A percentile compares a stretch with the other conserved stretches of the same genome.
These are phyloP conservation scores for Globisporangium cederbergense DNA, from an alignment of 352 stramenopile genomes.

Conservation along the genomic window DNA sequence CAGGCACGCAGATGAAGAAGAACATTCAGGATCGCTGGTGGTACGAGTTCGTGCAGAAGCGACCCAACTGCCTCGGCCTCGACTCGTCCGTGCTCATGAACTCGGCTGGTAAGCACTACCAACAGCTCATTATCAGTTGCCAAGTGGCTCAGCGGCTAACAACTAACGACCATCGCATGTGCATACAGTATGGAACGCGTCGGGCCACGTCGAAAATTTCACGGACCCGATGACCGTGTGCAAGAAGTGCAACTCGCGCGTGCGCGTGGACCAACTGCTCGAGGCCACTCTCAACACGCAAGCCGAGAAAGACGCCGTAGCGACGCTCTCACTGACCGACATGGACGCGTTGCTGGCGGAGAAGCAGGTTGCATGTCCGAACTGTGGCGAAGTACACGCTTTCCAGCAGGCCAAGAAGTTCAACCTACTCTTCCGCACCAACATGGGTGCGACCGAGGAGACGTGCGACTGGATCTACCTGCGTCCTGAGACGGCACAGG, in stretches of 20 bases:
- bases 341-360: constrained; percentile 56
- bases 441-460: constrained; percentile 91
- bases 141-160: not conserved
- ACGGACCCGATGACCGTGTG: constrained; percentile 98
- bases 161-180: not conserved
- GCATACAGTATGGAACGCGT: constrained; percentile 89
- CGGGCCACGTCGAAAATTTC: constrained; percentile 96
- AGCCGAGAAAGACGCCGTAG: constrained; percentile 45
- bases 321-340: constrained; percentile 44
- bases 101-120: constrained; percentile 43
- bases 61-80: constrained; percentile 93
- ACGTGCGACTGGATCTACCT: constrained; percentile 92
- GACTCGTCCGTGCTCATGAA: constrained; percentile 96
- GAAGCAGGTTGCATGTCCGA: constrained; percentile 55
- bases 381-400: constrained; percentile 38
- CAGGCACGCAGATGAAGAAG: constrained; percentile 86
- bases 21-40: constrained; percentile 98
- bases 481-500: constrained; percentile 96
- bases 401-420: constrained; percentile 91
- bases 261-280: constrained; percentile 73
- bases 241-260: constrained; percentile 88
- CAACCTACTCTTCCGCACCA: constrained; percentile 98
- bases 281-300: constrained; percentile 43
- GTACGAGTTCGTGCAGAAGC: constrained; percentile 93
- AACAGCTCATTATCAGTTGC: not conserved